phyloP scores from a whole-genome alignment of 2,329 filamentous ascomycete genomes.

The Fusarium transvaalense region DNA sequence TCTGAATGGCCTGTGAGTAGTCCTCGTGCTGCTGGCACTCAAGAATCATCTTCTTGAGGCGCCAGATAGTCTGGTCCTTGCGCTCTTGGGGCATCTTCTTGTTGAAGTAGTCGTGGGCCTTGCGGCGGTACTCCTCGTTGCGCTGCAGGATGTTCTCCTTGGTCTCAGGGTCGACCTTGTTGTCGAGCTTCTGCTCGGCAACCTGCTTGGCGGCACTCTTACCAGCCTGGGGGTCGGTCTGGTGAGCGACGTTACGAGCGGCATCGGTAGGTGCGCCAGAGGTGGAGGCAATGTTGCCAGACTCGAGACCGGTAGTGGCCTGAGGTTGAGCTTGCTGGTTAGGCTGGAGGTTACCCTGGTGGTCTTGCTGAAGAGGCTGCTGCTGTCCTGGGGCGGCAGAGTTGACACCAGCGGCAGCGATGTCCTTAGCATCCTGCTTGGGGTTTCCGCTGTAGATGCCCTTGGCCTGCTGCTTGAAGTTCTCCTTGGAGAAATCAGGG shows the following conservation, averaged over 20 bases:
- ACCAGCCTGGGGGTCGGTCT: conserved; percentile 61
- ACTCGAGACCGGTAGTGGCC: conserved; percentile 57
- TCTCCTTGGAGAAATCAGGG: conserved; percentile 79
- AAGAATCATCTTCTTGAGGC: conserved; percentile 96
- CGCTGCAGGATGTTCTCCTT: conserved; percentile 61
- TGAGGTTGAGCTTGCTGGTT: conserved; percentile 53
- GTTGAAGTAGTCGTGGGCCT: conserved; percentile 79
- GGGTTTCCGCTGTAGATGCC: conserved; percentile 68
- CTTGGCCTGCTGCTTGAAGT: conserved; percentile 76
- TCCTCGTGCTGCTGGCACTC: conserved; percentile 97
- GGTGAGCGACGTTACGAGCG: conserved; percentile 26
- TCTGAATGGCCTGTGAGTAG: conserved; percentile 92
- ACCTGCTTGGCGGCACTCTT: conserved; percentile 54
- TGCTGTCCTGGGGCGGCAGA: conserved; percentile 62
- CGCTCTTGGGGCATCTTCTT: conserved; percentile 93
- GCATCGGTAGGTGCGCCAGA: conserved; percentile 14
- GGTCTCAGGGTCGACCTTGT: conserved; percentile 76
- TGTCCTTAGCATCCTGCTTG: conserved; percentile 71
- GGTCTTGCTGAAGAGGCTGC: conserved; percentile 22
- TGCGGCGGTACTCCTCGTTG: conserved; percentile 59
- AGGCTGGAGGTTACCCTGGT: conserved; percentile 21
- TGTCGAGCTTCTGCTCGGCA: conserved; percentile 68
- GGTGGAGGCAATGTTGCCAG: conserved; percentile 9
- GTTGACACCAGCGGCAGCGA: conserved; percentile 68
- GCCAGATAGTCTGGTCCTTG: conserved; percentile 90